phyloP scores from a whole-genome alignment of 2,329 filamentous ascomycete species.

The Fusarium sp. region DNA sequence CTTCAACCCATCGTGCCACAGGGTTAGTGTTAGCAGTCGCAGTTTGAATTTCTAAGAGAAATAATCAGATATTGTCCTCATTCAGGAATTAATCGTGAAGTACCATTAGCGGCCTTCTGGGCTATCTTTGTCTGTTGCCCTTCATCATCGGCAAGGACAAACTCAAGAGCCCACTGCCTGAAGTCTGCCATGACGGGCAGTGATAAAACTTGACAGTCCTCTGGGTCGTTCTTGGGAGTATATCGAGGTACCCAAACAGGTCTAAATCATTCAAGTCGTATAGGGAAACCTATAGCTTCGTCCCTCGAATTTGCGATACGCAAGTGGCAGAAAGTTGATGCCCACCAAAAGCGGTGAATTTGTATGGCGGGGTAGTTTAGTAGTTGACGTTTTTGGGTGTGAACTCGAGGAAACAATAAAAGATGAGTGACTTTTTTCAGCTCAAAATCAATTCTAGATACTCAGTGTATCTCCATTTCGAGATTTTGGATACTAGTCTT shows the following conservation, averaged over 20 bases:
- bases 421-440: background rate
- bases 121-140: conserved; percentile 59
- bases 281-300: conserved; percentile 9
- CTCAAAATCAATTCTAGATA: background rate
- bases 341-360: conserved; percentile 49
- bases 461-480: background rate
- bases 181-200: conserved; percentile 63
- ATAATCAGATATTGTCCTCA: conserved; percentile 25
- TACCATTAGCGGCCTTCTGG: conserved; percentile 63
- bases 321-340: conserved; percentile 42
- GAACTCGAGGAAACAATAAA: background rate
- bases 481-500: conserved; percentile 26
- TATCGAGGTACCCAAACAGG: background rate
- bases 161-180: conserved; percentile 68
- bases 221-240: background rate
- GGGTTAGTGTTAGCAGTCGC: conserved; percentile 61
- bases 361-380: conserved; percentile 46
- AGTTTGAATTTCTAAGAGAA: conserved; percentile 60
- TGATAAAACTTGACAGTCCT: background rate
- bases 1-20: conserved; percentile 69
- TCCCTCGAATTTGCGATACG: conserved; percentile 22
- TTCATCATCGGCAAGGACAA: conserved; percentile 67
- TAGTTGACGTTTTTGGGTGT: background rate
- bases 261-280: background rate
- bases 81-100: conserved; percentile 4